Conservation (phyloP, 371 early-diverging fungal genomes). For the Smittium culicis region DNA sequence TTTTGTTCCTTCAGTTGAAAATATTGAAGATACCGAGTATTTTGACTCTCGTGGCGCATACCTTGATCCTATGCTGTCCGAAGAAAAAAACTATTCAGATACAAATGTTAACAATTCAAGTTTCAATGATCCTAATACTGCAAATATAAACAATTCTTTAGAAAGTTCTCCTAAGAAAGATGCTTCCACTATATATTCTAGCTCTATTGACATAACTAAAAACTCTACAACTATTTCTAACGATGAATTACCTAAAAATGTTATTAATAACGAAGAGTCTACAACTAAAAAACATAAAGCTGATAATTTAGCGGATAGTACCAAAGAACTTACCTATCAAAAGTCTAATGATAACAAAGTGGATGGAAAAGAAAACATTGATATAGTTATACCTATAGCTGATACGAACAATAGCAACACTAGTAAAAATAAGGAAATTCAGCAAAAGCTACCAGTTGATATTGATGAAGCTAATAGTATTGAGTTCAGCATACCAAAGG, state of each 20-base stretch:
- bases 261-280: background rate
- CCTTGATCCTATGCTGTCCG: conserved; percentile 12
- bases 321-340: background rate
- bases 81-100: no score
- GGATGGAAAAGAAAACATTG: background rate
- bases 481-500: background rate
- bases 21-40: conserved; percentile 77
- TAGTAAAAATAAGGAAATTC: background rate
- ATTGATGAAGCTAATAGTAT: background rate
- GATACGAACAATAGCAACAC: background rate
- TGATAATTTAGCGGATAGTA: background rate
- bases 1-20: conserved; percentile 69
- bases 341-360: background rate
- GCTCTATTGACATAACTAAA: background rate
- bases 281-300: no score
- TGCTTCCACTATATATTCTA: background rate
- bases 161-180: background rate
- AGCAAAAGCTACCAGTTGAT: no score
- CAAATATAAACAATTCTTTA: background rate
- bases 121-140: background rate
- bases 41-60: conserved; percentile 77
- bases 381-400: background rate
- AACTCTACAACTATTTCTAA: background rate
- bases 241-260: background rate
- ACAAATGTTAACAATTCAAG: background rate